A percentile compares a stretch with the other conserved stretches of the same genome.
Conservation (phyloP, 108 stramenopile species). For the Skeletonema marinoi region DNA sequence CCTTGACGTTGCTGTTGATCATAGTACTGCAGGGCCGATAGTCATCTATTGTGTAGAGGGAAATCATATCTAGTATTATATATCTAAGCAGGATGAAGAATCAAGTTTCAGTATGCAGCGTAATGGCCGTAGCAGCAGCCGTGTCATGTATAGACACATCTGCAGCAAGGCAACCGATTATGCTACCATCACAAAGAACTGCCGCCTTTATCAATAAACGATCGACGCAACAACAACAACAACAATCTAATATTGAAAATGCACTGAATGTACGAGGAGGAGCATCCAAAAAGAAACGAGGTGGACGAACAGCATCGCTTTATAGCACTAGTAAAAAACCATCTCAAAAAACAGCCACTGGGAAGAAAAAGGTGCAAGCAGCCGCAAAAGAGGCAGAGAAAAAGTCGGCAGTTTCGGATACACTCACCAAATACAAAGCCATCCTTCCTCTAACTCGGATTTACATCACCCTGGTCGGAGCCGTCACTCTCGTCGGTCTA, state of each 20-base stretch:
- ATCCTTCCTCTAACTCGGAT: conserved; percentile 81
- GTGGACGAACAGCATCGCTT: conserved; percentile 42
- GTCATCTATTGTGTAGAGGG: no score
- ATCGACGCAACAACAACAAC: conserved; percentile 13
- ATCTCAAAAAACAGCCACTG: conserved; percentile 48
- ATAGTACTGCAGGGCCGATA: no score
- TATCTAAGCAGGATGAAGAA: neutral
- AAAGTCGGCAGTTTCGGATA: conserved; percentile 55
- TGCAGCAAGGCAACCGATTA: neutral
- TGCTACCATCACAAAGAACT: neutral
- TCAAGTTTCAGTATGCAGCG: neutral
- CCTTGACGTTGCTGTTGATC: no score
- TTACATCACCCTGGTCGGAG: conserved; percentile 79
- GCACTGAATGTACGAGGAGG: conserved; percentile 38
- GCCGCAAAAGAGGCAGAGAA: conserved; percentile 39
- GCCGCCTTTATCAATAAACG: conserved; percentile 1
- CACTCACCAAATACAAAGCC: conserved; percentile 67
- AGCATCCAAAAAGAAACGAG: conserved; percentile 34
- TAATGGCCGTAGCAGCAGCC: neutral
- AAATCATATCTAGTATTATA: no score
- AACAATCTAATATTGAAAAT: neutral
- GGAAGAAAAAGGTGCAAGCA: conserved; percentile 54
- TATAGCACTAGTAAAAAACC: conserved; percentile 25
- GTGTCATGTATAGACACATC: conserved; percentile 11
- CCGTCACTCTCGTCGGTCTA: conserved; percentile 70